Percentiles rank a stretch among this genome's conserved stretches.
Conservation (phyloP, 208 protist genomes). For the Borovskyia barvae region DNA sequence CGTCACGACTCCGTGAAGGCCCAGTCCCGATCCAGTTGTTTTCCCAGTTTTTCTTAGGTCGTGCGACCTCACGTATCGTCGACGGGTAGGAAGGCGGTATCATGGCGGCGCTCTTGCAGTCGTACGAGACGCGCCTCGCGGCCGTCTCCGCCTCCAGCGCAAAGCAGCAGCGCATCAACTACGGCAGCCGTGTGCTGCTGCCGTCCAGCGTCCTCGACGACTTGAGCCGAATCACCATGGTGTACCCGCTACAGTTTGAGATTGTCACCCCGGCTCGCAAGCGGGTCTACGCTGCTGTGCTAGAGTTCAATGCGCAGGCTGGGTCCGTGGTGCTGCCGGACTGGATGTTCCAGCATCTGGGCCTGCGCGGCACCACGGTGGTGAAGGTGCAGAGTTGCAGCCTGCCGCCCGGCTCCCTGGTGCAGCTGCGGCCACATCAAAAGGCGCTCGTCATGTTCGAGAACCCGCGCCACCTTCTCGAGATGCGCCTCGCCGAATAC, state of each 20-base stretch:
- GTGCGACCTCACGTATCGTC: not conserved
- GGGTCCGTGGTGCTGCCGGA: constrained; percentile 88
- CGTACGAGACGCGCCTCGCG: constrained; percentile 29
- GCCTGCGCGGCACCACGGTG: constrained; percentile 46
- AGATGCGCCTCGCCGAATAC: constrained; percentile 88
- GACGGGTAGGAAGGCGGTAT: not conserved
- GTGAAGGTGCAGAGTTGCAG: constrained; percentile 74
- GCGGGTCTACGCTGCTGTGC: constrained; percentile 80
- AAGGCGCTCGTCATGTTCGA: constrained; percentile 90
- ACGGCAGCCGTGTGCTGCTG: constrained; percentile 85
- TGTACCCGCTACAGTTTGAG: constrained; percentile 92
- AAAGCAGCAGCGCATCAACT: constrained; percentile 50
- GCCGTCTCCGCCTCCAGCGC: constrained; percentile 32
- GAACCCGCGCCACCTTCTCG: constrained; percentile 92
- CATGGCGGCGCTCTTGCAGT: constrained; percentile 14
- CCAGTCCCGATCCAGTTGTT: not conserved
- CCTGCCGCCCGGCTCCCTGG: constrained; percentile 79
- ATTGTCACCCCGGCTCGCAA: constrained; percentile 43
- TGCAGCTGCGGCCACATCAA: constrained; percentile 92
- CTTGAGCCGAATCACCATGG: constrained; percentile 72
- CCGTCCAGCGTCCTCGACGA: constrained; percentile 74
- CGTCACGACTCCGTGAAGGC: too few relatives aligned
- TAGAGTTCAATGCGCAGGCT: constrained; percentile 92
- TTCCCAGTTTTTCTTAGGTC: not conserved
- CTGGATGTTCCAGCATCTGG: constrained; percentile 93